Conservation (phyloP, 371 early-diverging fungal species). For the Mortierella sp. region DNA sequence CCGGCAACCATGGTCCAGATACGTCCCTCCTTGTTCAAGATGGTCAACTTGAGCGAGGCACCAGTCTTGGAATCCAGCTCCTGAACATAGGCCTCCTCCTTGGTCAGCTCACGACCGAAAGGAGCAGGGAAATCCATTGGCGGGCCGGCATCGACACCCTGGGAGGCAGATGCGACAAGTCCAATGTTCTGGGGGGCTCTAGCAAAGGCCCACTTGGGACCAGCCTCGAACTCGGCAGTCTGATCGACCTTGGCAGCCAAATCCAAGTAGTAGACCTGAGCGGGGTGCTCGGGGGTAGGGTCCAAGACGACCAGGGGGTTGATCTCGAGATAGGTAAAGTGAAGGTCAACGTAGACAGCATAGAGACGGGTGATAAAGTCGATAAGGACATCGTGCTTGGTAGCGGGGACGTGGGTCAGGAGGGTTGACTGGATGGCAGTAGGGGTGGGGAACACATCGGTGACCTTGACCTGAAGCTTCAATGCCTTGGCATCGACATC, state of each 20-base stretch:
- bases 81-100: slow-evolving; percentile 97
- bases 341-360: slow-evolving; percentile 94
- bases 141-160: slow-evolving; percentile 82
- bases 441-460: slow-evolving; percentile 73
- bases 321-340: slow-evolving; percentile 99
- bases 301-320: slow-evolving; percentile 97
- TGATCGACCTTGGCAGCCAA: slow-evolving; percentile 98
- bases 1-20: slow-evolving; percentile 99
- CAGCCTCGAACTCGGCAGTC: slow-evolving; percentile 97
- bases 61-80: slow-evolving; percentile 99
- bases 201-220: slow-evolving; percentile 90
- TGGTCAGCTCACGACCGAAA: slow-evolving; percentile 95
- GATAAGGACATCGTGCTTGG: slow-evolving; percentile 88
- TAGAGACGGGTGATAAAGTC: slow-evolving; percentile 94
- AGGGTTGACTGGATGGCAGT: slow-evolving; percentile 75
- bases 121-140: slow-evolving; percentile 98
- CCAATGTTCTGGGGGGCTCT: slow-evolving; percentile 76
- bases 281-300: slow-evolving; percentile 60
- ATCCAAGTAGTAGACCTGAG: slow-evolving; percentile 92
- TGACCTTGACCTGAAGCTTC: slow-evolving; percentile 82
- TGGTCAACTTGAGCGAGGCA: slow-evolving; percentile 96
- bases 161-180: slow-evolving; percentile 31
- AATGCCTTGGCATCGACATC: slow-evolving; percentile 98
- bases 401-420: slow-evolving; percentile 72
- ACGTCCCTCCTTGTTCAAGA: slow-evolving; percentile 94